Percentiles rank a stretch among this genome's conserved stretches.
phyloP scores from a whole-genome alignment of 345 rosid genomes.

The Melaleuca quinquenervia region DNA sequence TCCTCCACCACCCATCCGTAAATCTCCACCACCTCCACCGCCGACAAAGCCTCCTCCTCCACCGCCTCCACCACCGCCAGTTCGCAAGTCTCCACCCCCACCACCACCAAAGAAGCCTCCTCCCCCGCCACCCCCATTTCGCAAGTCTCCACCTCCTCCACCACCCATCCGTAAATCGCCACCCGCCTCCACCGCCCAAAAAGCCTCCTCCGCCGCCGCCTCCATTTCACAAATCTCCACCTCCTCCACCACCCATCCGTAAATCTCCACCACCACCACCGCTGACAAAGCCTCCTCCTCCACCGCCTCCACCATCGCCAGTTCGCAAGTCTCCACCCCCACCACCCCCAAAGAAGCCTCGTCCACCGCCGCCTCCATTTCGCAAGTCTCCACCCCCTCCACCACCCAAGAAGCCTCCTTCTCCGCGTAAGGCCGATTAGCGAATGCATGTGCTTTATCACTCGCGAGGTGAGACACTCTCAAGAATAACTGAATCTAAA shows the following conservation, averaged over 20 bases:
- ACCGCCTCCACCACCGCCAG: neutral
- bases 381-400: neutral
- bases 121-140: neutral
- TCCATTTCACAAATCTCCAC: neutral
- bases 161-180: neutral
- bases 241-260: neutral
- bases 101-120: neutral
- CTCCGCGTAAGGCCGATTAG: neutral
- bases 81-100: too few relatives aligned
- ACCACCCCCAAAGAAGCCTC: too few relatives aligned
- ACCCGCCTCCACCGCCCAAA: neutral
- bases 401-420: neutral
- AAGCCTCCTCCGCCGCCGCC: neutral
- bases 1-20: neutral
- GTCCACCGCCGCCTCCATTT: neutral
- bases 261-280: neutral
- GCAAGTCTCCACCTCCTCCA: neutral
- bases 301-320: neutral
- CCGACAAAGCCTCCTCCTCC: neutral
- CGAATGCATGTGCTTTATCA: neutral
- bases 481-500: neutral
- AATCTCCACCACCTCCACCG: neutral
- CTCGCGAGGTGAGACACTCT: neutral
- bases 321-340: neutral
- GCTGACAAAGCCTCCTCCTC: accelerated